Conservation (phyloP, 345 rosid species). For the Reutealis trisperma region DNA sequence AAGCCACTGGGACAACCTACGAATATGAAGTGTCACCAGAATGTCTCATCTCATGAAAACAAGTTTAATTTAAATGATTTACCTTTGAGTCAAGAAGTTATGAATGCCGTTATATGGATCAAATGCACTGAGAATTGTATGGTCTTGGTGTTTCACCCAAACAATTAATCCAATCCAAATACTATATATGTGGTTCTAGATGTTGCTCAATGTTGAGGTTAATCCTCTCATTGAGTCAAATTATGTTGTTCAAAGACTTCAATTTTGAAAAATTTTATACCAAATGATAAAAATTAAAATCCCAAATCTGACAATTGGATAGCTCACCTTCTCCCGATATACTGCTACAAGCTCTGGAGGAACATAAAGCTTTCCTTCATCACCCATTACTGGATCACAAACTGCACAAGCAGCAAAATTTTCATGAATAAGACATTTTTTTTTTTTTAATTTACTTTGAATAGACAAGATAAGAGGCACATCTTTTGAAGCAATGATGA, state of each 20-base stretch:
- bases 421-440: slow-evolving; percentile 21
- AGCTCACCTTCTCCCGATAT: slow-evolving; percentile 82
- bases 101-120: neutral
- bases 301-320: slow-evolving; percentile 1
- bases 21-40: slow-evolving; percentile 17
- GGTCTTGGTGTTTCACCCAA: neutral
- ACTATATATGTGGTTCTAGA: neutral
- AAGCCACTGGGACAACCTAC: slow-evolving; percentile 96
- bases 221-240: neutral
- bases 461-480: neutral
- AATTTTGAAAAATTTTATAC: neutral
- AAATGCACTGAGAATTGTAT: slow-evolving; percentile 2
- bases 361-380: slow-evolving; percentile 97
- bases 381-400: slow-evolving; percentile 99
- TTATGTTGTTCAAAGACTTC: neutral
- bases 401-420: slow-evolving; percentile 43
- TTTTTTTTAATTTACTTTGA: neutral
- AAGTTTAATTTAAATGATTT: neutral
- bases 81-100: neutral
- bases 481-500: neutral
- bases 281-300: neutral
- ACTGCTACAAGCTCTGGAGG: slow-evolving; percentile 80
- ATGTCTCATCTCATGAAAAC: slow-evolving; percentile 6
- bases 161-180: neutral
- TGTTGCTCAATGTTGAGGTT: slow-evolving; percentile 1